These are phyloP conservation scores for Phytophthora megakarya DNA, from an alignment of 352 stramenopile species.

Conservation along the genomic window DNA sequence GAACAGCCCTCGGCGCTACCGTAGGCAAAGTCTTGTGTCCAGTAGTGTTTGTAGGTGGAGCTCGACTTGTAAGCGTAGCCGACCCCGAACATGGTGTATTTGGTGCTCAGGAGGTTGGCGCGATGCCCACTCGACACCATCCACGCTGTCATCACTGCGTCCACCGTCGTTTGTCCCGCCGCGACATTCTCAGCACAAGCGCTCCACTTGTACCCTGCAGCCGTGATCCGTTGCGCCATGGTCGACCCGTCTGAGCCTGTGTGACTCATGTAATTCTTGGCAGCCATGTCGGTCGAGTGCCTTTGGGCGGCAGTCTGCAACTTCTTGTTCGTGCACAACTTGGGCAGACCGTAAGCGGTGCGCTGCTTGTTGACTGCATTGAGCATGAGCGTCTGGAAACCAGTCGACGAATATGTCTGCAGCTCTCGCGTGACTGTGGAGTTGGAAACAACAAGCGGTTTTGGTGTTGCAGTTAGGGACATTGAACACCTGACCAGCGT, in stretches of 20 bases:
- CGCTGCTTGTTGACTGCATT: constrained; percentile 47
- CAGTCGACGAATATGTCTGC: constrained; percentile 33
- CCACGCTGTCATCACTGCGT: constrained; percentile 35
- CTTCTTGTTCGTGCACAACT: constrained; percentile 47
- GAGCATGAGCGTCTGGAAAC: constrained; percentile 26
- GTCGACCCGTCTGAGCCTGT: constrained; percentile 43
- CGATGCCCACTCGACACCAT: constrained; percentile 28
- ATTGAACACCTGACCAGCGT: constrained; percentile 5
- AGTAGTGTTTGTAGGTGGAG: constrained; percentile 44
- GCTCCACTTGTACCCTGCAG: constrained; percentile 46
- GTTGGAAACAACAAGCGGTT: constrained; percentile 4
- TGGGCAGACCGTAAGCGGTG: constrained; percentile 28
- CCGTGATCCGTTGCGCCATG: constrained; percentile 37
- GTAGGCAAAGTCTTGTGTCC: constrained; percentile 52
- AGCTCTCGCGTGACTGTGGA: constrained; percentile 16
- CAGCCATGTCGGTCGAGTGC: constrained; percentile 43
- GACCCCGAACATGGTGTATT: constrained; percentile 41
- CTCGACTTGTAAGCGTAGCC: constrained; percentile 28
- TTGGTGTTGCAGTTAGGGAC: background rate
- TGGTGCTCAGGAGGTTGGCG: constrained; percentile 30
- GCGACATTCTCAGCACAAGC: constrained; percentile 41
- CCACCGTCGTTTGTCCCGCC: constrained; percentile 32
- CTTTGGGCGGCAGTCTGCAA: constrained; percentile 17
- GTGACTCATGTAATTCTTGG: constrained; percentile 49
- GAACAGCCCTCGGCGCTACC: constrained; percentile 8